Conservation (phyloP, 1,284 basidiomycete genomes). For the Erythrobasidium hasegawianum region DNA sequence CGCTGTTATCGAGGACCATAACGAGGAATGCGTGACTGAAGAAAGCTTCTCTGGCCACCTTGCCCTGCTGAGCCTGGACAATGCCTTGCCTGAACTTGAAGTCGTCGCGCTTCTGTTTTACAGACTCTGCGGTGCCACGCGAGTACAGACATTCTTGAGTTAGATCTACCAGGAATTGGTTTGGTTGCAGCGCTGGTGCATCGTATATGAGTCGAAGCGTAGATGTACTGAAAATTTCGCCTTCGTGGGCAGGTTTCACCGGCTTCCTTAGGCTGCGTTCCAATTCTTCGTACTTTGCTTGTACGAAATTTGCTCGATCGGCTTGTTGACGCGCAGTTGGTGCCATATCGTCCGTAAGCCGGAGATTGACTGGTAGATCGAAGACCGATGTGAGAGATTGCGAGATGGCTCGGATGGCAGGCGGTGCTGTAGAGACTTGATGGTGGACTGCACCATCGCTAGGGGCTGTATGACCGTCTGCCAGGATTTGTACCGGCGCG, state of each 20-base stretch:
- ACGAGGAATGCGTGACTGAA: background rate
- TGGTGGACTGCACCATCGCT: too few species aligned
- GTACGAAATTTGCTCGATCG: slow-evolving; percentile 2
- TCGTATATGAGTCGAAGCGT: background rate
- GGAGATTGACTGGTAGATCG: background rate
- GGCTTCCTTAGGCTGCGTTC: slow-evolving; percentile 3
- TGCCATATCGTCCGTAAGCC: background rate
- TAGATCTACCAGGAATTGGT: background rate
- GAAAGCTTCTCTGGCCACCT: background rate
- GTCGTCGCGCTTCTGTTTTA: background rate
- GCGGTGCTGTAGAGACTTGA: too few species aligned
- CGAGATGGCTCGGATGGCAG: background rate
- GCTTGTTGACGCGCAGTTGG: background rate
- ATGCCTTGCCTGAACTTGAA: background rate
- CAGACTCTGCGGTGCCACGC: background rate
- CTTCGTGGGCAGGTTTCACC: background rate
- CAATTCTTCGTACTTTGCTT: slow-evolving; percentile 19
- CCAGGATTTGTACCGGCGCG: too few species aligned
- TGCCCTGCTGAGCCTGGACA: background rate
- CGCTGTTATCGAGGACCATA: background rate
- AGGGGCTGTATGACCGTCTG: too few species aligned
- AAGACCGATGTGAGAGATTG: background rate
- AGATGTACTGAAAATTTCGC: background rate
- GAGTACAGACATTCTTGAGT: background rate
- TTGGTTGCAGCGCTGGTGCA: background rate